phyloP scores from a whole-genome alignment of 225 moss, liverwort and hornwort species.

The Sphagnum contortum region DNA sequence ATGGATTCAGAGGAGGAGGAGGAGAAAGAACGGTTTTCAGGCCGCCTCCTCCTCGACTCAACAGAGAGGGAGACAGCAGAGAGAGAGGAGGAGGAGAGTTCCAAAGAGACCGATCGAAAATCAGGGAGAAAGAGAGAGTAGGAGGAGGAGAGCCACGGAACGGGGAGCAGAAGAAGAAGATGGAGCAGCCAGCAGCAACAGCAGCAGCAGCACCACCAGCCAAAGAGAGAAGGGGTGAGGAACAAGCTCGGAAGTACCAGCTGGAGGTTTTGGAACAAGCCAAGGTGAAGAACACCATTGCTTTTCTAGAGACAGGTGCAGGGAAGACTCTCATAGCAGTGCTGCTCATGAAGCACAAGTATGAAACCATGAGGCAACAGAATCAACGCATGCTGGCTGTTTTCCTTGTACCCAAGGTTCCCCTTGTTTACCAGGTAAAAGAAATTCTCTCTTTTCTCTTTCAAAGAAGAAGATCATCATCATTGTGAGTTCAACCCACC shows the following conservation, averaged over 20 bases:
- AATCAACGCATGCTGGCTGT: conserved; percentile 91
- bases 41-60: conserved; percentile 18
- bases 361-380: conserved; percentile 69
- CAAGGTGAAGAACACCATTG: conserved; percentile 95
- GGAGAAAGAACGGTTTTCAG: conserved; percentile 34
- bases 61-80: too few species aligned
- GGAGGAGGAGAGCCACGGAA: conserved; percentile 34
- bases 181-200: conserved; percentile 4
- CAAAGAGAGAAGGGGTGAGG: conserved; percentile 73
- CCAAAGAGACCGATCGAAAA: conserved; percentile 24
- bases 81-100: conserved; percentile 23
- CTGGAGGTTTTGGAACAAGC: conserved; percentile 95
- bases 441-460: background rate
- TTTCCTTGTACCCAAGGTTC: conserved; percentile 96
- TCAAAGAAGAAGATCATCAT: too few species aligned
- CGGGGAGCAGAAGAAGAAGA: conserved; percentile 13
- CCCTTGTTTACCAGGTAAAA: conserved; percentile 90
- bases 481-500: background rate
- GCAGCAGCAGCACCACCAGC: conserved; percentile 14
- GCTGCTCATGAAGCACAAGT: conserved; percentile 85
- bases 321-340: conserved; percentile 99
- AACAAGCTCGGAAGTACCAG: conserved; percentile 92
- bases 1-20: conserved; percentile 11
- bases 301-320: conserved; percentile 93
- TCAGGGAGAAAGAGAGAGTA: conserved; percentile 26